Evolutionary conservation across 257 asterid species (phyloP).

Genomic region (Craterostigma plantagineum): DNA sequence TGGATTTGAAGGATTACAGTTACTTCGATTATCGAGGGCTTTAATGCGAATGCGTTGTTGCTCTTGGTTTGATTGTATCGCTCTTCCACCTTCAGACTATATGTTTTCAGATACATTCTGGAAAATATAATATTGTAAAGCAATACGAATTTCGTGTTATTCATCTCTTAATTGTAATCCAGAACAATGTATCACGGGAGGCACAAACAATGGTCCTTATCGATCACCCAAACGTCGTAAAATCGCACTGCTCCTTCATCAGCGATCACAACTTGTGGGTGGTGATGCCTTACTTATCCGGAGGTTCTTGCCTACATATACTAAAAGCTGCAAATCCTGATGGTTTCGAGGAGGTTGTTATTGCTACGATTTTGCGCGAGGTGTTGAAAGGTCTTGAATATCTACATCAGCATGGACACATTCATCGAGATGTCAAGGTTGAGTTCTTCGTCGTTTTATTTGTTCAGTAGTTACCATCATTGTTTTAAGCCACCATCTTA

Average conservation of each 20-base stretch:
- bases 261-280: constrained; percentile 88
- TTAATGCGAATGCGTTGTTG: too few species aligned
- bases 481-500: too few species aligned
- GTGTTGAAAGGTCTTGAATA: constrained; percentile 81
- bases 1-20: too few species aligned
- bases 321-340: constrained; percentile 75
- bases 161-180: constrained; percentile 5
- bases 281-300: constrained; percentile 93
- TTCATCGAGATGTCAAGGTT: constrained; percentile 95
- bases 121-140: too few species aligned
- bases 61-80: too few species aligned
- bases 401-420: constrained; percentile 96
- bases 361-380: constrained; percentile 85
- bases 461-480: too few species aligned
- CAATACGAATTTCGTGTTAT: too few species aligned
- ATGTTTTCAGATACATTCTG: too few species aligned
- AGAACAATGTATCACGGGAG: constrained; percentile 87
- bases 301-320: constrained; percentile 96
- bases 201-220: constrained; percentile 91
- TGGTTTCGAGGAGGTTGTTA: constrained; percentile 90
- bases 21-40: too few species aligned
- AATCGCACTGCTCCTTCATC: constrained; percentile 90
- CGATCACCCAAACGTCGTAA: constrained; percentile 89
- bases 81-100: too few species aligned
- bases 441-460: constrained; percentile 11